Evolutionary conservation across 768 basidiomycete genomes (phyloP).

Genomic region (Mrakia frigida): DNA sequence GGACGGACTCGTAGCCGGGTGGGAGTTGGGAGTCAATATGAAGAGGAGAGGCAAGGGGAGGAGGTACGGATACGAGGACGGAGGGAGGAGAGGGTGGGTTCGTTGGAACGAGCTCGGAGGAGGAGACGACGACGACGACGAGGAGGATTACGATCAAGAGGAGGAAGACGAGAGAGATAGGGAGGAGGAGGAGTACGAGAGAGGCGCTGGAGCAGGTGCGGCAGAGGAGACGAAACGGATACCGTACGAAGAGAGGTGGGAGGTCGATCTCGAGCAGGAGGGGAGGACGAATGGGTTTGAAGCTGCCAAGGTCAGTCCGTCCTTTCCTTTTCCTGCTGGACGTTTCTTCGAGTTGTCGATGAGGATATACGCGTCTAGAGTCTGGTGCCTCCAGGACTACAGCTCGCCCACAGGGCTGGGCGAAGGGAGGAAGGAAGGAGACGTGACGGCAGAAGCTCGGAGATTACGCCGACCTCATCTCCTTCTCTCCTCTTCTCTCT

Average conservation of each 20-base stretch:
- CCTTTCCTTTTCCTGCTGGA: too few relatives aligned
- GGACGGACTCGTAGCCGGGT: conserved; percentile 79
- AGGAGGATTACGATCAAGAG: conserved; percentile 53
- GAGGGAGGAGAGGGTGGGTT: conserved; percentile 40
- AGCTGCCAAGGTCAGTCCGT: conserved; percentile 45
- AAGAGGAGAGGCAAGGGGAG: conserved; percentile 46
- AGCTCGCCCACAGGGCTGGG: too few relatives aligned
- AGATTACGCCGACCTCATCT: neutral
- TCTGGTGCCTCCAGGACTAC: too few relatives aligned
- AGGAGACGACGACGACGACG: conserved; percentile 69
- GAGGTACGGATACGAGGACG: conserved; percentile 33
- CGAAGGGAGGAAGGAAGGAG: neutral
- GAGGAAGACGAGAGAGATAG: neutral
- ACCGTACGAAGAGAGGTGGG: conserved; percentile 72
- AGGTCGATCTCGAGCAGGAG: conserved; percentile 59
- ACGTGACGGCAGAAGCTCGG: neutral
- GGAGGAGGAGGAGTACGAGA: neutral
- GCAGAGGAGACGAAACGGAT: conserved; percentile 40
- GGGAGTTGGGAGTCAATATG: conserved; percentile 73
- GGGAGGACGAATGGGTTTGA: conserved; percentile 32
- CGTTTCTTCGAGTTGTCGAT: too few relatives aligned
- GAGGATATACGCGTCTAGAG: too few relatives aligned
- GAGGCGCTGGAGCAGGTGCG: neutral
- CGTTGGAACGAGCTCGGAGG: conserved; percentile 63
- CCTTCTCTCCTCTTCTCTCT: neutral